A percentile compares a stretch with the other conserved stretches of the same genome.
phyloP scores from a whole-genome alignment of 768 basidiomycete genomes.

The Gymnopilus junonius region DNA sequence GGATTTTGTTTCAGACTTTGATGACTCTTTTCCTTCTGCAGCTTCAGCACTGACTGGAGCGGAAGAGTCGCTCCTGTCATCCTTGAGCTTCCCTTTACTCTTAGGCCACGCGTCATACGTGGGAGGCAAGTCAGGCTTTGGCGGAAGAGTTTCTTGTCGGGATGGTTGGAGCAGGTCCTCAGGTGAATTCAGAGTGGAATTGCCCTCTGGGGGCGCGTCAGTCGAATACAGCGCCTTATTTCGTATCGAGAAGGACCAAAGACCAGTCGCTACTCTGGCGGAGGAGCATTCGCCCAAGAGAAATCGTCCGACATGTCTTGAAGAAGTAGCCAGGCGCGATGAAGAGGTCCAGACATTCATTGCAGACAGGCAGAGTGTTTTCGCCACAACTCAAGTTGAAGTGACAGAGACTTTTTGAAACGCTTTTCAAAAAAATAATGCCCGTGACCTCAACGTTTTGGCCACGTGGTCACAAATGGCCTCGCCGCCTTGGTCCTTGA shows the following conservation, averaged over 20 bases:
- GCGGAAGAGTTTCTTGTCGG: not conserved
- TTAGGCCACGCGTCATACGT: not conserved
- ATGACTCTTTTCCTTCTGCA: not conserved
- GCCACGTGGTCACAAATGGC: not conserved
- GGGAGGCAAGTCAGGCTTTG: not conserved
- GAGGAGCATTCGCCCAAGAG: slow-evolving; percentile 1
- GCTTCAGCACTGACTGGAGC: not conserved
- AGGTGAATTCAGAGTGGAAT: not conserved
- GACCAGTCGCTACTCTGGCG: not conserved
- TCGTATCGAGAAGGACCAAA: not conserved
- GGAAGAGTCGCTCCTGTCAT: not conserved
- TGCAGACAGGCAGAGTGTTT: not conserved
- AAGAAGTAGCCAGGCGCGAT: slow-evolving; percentile 1
- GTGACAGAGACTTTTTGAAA: not conserved
- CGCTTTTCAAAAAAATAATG: not conserved
- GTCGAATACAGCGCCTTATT: not conserved
- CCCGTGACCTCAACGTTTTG: not conserved
- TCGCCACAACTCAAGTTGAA: not conserved
- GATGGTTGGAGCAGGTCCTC: not conserved
- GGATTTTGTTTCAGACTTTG: not conserved
- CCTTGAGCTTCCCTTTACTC: not conserved
- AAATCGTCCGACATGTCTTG: not conserved
- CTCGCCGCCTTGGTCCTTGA: not conserved
- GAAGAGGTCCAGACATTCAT: slow-evolving; percentile 11
- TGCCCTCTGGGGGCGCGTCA: not conserved